Evolutionary conservation across 2,329 filamentous ascomycete genomes (phyloP).

Genomic region (Incumbomyces delicatus): DNA sequence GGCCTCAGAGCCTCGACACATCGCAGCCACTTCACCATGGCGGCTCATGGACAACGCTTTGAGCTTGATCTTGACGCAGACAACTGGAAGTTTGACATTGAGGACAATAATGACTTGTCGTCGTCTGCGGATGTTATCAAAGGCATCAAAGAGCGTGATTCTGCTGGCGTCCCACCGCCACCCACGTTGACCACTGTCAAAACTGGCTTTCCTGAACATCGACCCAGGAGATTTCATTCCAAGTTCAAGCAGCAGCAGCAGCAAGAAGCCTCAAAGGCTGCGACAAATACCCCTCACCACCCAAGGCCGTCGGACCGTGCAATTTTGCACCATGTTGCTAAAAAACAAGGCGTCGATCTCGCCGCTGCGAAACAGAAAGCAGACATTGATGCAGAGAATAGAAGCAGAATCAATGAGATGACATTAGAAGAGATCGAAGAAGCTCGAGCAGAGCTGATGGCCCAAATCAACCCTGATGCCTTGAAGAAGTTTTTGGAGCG

Average conservation of each 20-base stretch:
- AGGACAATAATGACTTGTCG: conserved; percentile 24
- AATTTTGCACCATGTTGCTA: conserved; percentile 16
- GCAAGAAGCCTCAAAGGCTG: conserved; percentile 7
- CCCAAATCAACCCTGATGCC: conserved; percentile 62
- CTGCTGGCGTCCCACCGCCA: conserved; percentile 28
- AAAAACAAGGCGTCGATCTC: conserved; percentile 19
- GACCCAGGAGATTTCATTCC: conserved; percentile 62
- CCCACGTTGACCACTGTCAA: conserved; percentile 54
- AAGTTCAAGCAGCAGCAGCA: conserved; percentile 61
- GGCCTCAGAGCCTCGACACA: neutral
- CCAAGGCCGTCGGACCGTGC: conserved; percentile 17
- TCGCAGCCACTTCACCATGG: neutral
- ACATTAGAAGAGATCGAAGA: conserved; percentile 68
- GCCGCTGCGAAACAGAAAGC: conserved; percentile 50
- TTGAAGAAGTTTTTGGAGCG: conserved; percentile 67
- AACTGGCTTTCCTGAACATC: conserved; percentile 81
- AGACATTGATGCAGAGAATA: conserved; percentile 76
- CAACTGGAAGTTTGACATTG: conserved; percentile 21
- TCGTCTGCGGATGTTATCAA: conserved; percentile 43
- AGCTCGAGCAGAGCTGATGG: conserved; percentile 70
- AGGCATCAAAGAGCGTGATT: conserved; percentile 70
- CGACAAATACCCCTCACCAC: conserved; percentile 12
- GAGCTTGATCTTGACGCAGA: conserved; percentile 50
- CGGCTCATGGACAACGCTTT: conserved; percentile 50
- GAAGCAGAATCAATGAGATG: conserved; percentile 64